Evolutionary conservation across 306 rosid species (phyloP), one percentile per base, ranked within the genome.

Genomic region (Oxytropis ochrocephala): DNA sequence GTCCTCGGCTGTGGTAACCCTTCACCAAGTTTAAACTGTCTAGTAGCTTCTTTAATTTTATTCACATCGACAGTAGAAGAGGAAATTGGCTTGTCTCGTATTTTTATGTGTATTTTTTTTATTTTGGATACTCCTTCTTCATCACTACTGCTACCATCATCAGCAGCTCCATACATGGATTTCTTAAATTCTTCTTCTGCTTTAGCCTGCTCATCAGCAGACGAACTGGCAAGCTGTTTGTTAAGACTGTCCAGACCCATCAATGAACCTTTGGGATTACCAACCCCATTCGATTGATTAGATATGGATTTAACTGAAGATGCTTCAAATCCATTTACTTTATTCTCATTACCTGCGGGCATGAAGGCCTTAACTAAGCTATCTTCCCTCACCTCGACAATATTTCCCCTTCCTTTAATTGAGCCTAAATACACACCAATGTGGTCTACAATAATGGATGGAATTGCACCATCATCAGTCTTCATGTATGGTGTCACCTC

Each of bases 401-500:
- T 83, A 80, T 82, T 92, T 47, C 98, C 98, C 75, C 98, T 85
- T 51, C 98, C 98, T 74, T 76, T 90, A 64, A 92, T 87, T 59
- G 92, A 85, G 58, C 98, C 98, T 81, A 92, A 79, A 81, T 90
- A 88, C 64, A 92, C 96, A 79, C 96, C 98, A 68, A 92, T 90
- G 66, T 90, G 98, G 80, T 92, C 98, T 19, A 88, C 83, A 61
- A 92, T 87, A 53, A 90, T 85, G 71, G 98, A 92, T 44, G 98
- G 98, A 47, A 92, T 79, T 3, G 91, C 73, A 79, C 96, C 96
- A 50, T 92, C 98, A 43, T 92, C 96, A 50, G 96, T 90, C 75
- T 75, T 90, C 98, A 92, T 92, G 85, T 92, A 92, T 54, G 98
- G 98, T 85, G 86, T 83, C 82, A 92, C 98, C 81, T 92, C 96